Evolutionary conservation across 2,329 filamentous ascomycete species (phyloP), one percentile per base, ranked within the genome.

Genomic region (Venturia nashicola): DNA sequence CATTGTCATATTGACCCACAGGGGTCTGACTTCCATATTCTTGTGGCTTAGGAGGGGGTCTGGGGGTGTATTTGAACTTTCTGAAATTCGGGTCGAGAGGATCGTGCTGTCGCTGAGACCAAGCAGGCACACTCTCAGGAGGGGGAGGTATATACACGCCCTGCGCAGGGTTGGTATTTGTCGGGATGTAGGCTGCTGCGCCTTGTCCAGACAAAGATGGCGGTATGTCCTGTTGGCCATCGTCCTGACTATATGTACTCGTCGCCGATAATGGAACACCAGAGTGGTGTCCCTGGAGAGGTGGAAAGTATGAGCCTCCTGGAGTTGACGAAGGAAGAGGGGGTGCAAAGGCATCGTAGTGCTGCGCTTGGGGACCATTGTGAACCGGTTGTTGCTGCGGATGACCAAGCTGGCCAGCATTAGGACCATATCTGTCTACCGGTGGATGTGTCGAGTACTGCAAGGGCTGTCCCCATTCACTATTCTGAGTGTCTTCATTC

Each of bases 81-180:
- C 57, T 63, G 8, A 67, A 69, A 16, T 69, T 68, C 46, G 73
- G 72, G n/a, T 71, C 65, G 11, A 72, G 70, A 12, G 72, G 71
- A 67, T 74, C 72, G 44, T 72, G 70, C n/a, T 34, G 51, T 20
- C 70, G 68, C 55, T 74, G 73, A 54, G 73, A 70, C 74, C 73
- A 75, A 44, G 71, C 71, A 36, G 72, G 71, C 40, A 57, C 32
- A 32, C n/a, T 36, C 51, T 57, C 51, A 36, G 73, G 72, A 11
- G 73, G 72, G 6, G 73, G 72, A 67, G 73, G 72, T 2, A 72
- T 68, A 61, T 75, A 74, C 9, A 72, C 70, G 23, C 72, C 72
- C 5, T 72, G 70, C 66, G 71, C 68, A n/a, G 70, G 72, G 40
- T 74, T 74, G 6, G 71, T 70, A 20, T 74, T 73, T 18, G 67